These are phyloP conservation scores for Leishmania mexicana DNA, from an alignment of 208 protist species.

Conservation along the genomic window DNA sequence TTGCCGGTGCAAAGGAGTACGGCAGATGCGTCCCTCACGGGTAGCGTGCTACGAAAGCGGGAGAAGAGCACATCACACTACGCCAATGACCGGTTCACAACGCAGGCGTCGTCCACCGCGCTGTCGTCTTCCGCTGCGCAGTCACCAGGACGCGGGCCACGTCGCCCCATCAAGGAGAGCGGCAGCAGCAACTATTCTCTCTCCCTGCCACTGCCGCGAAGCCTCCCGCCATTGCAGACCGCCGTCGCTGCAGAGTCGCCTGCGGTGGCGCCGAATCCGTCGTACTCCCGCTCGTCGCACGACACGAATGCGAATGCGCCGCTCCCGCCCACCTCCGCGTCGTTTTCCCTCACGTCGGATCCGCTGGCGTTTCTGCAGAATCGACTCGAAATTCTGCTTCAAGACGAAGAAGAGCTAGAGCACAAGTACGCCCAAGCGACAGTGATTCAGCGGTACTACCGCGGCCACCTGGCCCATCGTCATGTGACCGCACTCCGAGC, in stretches of 20 bases:
- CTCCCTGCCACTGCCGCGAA: slow-evolving; percentile 16
- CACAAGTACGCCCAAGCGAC: slow-evolving; percentile 65
- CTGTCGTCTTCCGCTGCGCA: not conserved
- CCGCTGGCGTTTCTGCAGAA: slow-evolving; percentile 60
- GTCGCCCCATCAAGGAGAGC: not conserved
- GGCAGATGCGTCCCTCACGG: not conserved
- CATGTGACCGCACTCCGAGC: slow-evolving; percentile 29
- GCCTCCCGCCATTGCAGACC: slow-evolving; percentile 28
- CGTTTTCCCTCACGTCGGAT: slow-evolving; percentile 28
- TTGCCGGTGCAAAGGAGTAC: slow-evolving; percentile 7
- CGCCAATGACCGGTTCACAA: not conserved
- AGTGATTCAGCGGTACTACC: slow-evolving; percentile 69
- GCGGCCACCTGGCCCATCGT: slow-evolving; percentile 52
- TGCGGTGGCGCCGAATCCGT: not conserved
- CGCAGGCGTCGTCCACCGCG: not conserved
- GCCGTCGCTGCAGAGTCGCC: not conserved
- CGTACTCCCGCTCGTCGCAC: slow-evolving; percentile 2
- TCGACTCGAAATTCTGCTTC: slow-evolving; percentile 73
- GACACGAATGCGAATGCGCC: not conserved
- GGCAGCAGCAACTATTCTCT: not conserved
- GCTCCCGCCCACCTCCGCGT: not conserved
- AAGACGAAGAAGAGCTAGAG: slow-evolving; percentile 82
- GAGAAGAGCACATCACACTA: not conserved
- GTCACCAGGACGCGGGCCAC: not conserved
- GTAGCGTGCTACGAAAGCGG: not conserved